Conservation (phyloP, 345 rosid species). For the Eucalyptus tenuipes region DNA sequence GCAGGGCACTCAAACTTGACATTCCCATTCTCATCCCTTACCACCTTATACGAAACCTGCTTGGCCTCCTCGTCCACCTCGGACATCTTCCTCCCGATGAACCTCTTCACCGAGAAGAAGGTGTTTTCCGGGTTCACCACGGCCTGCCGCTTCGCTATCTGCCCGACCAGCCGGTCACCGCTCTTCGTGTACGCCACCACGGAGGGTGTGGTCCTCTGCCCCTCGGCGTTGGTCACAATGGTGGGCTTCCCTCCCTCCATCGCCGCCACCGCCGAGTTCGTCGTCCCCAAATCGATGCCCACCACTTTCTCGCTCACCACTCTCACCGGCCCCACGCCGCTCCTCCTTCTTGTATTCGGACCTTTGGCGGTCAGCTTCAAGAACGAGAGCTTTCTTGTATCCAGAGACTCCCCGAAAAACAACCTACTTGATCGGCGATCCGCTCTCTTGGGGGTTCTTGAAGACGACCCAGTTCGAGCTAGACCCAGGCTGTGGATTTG, state of each 20-base stretch:
- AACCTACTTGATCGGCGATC: neutral
- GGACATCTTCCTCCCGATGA: slow-evolving; percentile 93
- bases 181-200: slow-evolving; percentile 86
- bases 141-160: slow-evolving; percentile 96
- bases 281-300: slow-evolving; percentile 94
- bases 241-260: slow-evolving; percentile 99
- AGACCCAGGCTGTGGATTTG: neutral
- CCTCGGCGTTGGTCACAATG: slow-evolving; percentile 90
- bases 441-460: neutral
- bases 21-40: slow-evolving; percentile 85
- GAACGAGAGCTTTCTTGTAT: slow-evolving; percentile 16
- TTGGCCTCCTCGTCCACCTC: slow-evolving; percentile 96
- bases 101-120: slow-evolving; percentile 96
- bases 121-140: slow-evolving; percentile 98
- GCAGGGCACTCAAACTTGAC: slow-evolving; percentile 96
- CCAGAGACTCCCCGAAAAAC: neutral
- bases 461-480: neutral
- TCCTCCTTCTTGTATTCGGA: slow-evolving; percentile 1
- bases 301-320: slow-evolving; percentile 85
- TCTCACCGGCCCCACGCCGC: slow-evolving; percentile 38
- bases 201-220: slow-evolving; percentile 97
- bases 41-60: slow-evolving; percentile 81
- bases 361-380: slow-evolving; percentile 43
- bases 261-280: slow-evolving; percentile 97
- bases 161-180: slow-evolving; percentile 92